Evolutionary conservation across 164 flowering plant genomes (phyloP), one percentile per base, ranked within the genome.

Genomic region (Berberis thunbergii): DNA sequence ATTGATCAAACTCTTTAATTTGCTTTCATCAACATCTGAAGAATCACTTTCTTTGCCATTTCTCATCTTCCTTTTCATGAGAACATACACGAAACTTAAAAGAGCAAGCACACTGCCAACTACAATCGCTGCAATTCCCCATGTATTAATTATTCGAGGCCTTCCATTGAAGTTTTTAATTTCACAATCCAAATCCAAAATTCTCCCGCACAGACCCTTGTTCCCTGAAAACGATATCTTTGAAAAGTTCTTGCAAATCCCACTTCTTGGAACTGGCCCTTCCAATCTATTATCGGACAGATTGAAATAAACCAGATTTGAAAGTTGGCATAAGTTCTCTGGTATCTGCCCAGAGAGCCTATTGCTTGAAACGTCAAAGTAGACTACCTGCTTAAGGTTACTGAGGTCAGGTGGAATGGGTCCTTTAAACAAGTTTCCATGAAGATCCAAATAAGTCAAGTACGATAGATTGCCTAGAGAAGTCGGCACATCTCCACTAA

Each of bases 361-460:
- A 65, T 89, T 89, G 42, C 54, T 42, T 0, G 93, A 89, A 38
- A 84, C 65, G 73, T 89, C 96, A 1, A 86, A 68, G 60, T 81
- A 82, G 49, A 73, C 63, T 1, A 89, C 80, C 64, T 86, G 87
- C 67, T 76, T 60, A 48, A 86, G 85, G 53, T 78, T 76, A 7
- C 90, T 89, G 13, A 89, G 69, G 45, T 84, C 85, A 1, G 67
- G 49, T 10, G 93, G 89, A 54, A 89, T 75, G 26, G 70, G 72
- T 26, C 93, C 93, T 1, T 67, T 62, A 38, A 89, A 81, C 66
- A 49, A 45, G 64, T 86, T 89, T 43, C 71, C 73, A 64, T 84
- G 93, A 58, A 86, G 80, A 75, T 89, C 93, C 75, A 89, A 73
- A 50, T 55, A 67, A 0, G 82, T 78, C 74, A 86, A 72, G 72